Conservation (phyloP, 208 protist species). For the Crithidia sp. region DNA sequence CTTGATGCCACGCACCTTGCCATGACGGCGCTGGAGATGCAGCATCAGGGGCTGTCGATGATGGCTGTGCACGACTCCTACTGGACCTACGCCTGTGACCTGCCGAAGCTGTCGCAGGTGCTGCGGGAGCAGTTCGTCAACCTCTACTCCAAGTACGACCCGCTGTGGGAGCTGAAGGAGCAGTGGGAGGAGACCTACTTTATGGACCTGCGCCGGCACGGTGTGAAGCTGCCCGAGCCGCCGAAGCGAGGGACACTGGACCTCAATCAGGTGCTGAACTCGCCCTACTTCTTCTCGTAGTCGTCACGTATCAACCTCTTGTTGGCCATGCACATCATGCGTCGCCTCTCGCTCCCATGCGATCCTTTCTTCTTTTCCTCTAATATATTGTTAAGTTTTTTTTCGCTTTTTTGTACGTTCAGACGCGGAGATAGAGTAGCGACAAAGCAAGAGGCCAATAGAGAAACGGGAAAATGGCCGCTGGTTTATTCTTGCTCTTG, state of each 20-base stretch:
- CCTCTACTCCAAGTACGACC: slow-evolving; percentile 94
- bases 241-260: slow-evolving; percentile 88
- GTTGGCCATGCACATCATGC: no score
- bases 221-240: slow-evolving; percentile 84
- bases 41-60: slow-evolving; percentile 82
- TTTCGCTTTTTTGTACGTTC: no score
- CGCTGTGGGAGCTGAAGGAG: slow-evolving; percentile 91
- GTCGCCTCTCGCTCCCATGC: no score
- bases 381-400: no score
- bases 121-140: slow-evolving; percentile 97
- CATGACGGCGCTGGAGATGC: slow-evolving; percentile 96
- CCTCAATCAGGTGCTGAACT: slow-evolving; percentile 85
- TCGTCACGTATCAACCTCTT: no score
- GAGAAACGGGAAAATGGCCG: no score
- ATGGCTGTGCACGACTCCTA: slow-evolving; percentile 99
- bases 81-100: slow-evolving; percentile 97
- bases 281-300: slow-evolving; percentile 94
- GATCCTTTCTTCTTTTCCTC: no score
- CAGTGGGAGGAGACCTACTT: slow-evolving; percentile 93
- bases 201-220: slow-evolving; percentile 84
- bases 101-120: slow-evolving; percentile 92
- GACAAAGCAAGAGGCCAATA: no score
- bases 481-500: no score
- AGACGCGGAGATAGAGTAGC: no score
- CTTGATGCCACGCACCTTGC: slow-evolving; percentile 98